Percentiles rank a stretch among this genome's conserved stretches.
These are phyloP conservation scores for Dactylellina drechsleri DNA, from an alignment of 2,329 filamentous ascomycete genomes.

Conservation along the genomic window DNA sequence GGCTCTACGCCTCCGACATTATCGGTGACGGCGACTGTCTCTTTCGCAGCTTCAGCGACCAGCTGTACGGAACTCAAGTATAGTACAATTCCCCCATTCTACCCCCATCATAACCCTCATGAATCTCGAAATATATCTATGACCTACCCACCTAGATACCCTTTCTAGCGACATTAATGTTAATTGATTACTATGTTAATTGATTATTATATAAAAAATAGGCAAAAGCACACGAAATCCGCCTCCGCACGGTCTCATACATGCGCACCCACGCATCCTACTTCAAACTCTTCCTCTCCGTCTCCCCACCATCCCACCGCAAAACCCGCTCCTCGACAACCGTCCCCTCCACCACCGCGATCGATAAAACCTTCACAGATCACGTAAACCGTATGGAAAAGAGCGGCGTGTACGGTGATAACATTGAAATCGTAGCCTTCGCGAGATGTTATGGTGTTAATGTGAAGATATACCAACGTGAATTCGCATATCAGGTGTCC, in stretches of 20 bases:
- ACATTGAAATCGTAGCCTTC: conserved; percentile 75
- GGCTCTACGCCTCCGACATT: conserved; percentile 70
- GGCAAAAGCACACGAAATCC: conserved; percentile 64
- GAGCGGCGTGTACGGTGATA: conserved; percentile 72
- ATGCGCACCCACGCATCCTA: conserved; percentile 71
- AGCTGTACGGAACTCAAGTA: conserved; percentile 56
- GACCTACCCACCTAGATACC: too few relatives aligned
- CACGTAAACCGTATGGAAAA: conserved; percentile 71
- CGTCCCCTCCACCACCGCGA: conserved; percentile 67
- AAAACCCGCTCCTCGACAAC: conserved; percentile 63
- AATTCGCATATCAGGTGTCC: conserved; percentile 63
- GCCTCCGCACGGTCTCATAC: conserved; percentile 66
- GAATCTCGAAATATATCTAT: too few relatives aligned
- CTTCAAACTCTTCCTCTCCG: conserved; percentile 73
- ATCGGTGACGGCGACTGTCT: conserved; percentile 71
- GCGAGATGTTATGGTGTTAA: conserved; percentile 71
- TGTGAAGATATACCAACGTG: conserved; percentile 71
- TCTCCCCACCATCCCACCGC: conserved; percentile 66
- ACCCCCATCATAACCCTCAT: conserved; percentile 20
- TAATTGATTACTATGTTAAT: too few relatives aligned
- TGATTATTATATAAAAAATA: conserved; percentile 35
- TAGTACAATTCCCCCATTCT: conserved; percentile 25
- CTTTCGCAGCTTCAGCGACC: conserved; percentile 58
- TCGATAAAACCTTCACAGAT: conserved; percentile 66
- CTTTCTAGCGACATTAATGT: too few relatives aligned